phyloP scores from a whole-genome alignment of 371 early-diverging fungal species.

The Saksenaea vasiformis region DNA sequence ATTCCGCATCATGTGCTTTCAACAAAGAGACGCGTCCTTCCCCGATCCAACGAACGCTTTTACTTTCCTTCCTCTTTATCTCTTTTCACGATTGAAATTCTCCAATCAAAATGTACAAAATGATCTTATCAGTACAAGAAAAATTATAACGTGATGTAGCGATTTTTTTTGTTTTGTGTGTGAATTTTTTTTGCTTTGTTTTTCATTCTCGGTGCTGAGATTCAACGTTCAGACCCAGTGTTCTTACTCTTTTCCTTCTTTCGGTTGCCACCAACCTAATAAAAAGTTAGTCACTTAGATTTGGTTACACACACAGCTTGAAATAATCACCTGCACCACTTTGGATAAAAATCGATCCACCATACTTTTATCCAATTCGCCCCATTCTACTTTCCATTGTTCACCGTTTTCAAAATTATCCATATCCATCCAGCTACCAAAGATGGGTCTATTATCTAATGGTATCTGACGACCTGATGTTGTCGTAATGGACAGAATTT shows the following conservation, averaged over 20 bases:
- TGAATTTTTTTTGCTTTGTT: not conserved
- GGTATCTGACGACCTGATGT: constrained; percentile 44
- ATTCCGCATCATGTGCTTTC: constrained; percentile 4
- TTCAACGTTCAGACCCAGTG: not conserved
- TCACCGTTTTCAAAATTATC: constrained; percentile 46
- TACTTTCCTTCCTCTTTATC: not conserved
- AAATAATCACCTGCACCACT: constrained; percentile 35
- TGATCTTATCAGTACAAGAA: too few species aligned
- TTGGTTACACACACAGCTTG: not conserved
- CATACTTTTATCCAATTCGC: constrained; percentile 38
- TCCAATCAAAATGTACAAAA: too few species aligned
- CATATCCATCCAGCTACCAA: constrained; percentile 50
- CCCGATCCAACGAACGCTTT: not conserved
- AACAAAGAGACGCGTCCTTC: not conserved
- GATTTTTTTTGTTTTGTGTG: not conserved
- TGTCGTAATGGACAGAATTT: constrained; percentile 42
- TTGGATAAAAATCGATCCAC: constrained; percentile 37
- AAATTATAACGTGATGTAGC: too few species aligned
- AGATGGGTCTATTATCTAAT: constrained; percentile 34
- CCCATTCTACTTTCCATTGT: constrained; percentile 47
- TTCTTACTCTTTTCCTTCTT: not conserved
- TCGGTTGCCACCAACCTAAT: not conserved
- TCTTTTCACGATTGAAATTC: not conserved
- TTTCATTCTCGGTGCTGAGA: too few species aligned
- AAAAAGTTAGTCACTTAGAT: not conserved